These are phyloP conservation scores for Acacia melanoxylon DNA, from an alignment of 306 rosid genomes.

Conservation along the genomic window DNA sequence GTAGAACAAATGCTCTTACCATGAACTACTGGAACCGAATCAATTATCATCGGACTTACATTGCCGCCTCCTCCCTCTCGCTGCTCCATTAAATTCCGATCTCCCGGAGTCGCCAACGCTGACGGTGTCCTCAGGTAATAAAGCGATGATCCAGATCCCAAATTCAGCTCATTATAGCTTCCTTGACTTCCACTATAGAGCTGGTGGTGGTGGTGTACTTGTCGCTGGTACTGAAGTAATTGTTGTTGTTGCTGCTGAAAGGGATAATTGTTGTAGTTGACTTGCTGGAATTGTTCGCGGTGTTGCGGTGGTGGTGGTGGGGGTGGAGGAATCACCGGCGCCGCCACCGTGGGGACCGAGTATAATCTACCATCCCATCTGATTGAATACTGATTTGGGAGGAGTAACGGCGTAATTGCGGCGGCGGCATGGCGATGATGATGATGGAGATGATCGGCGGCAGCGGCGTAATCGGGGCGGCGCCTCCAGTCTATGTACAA, in stretches of 20 bases:
- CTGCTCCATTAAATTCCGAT: constrained; percentile 1
- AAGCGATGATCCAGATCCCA: constrained; percentile 32
- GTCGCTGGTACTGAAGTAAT: constrained; percentile 8
- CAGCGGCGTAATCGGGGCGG: constrained; percentile 28
- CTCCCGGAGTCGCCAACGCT: constrained; percentile 25
- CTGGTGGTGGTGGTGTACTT: constrained; percentile 25
- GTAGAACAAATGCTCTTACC: neutral
- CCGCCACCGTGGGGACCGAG: constrained; percentile 36
- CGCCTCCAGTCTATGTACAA: constrained; percentile 73
- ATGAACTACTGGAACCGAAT: constrained; percentile 48
- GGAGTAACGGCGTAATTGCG: constrained; percentile 7
- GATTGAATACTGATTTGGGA: constrained; percentile 28
- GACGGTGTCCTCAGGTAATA: constrained; percentile 38
- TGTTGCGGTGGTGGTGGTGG: constrained; percentile 12
- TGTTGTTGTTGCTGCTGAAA: constrained; percentile 31
- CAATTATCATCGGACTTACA: constrained; percentile 49
- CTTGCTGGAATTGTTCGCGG: constrained; percentile 4
- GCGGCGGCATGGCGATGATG: neutral
- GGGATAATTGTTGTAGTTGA: constrained; percentile 23
- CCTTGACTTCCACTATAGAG: neutral
- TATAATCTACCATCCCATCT: constrained; percentile 44
- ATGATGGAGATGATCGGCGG: neutral
- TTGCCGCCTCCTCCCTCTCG: constrained; percentile 24
- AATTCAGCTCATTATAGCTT: constrained; percentile 17
- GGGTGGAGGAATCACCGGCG: neutral